These are phyloP conservation scores for Neoconidiobolus thromboides DNA, from an alignment of 371 early-diverging fungal genomes.

Conservation along the genomic window DNA sequence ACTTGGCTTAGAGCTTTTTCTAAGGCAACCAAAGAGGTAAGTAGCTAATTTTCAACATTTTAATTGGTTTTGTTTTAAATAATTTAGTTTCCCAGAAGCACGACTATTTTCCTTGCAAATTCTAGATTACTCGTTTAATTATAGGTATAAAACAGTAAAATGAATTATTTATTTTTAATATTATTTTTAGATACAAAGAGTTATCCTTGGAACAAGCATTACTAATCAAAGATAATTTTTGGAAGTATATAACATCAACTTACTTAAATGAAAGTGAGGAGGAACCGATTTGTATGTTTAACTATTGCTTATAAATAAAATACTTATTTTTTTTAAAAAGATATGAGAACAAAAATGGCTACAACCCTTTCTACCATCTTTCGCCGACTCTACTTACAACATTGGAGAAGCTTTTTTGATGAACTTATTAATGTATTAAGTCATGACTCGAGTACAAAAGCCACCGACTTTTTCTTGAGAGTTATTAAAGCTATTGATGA, in stretches of 20 bases:
- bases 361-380: slow-evolving; percentile 71
- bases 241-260: slow-evolving; percentile 33
- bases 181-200: neutral
- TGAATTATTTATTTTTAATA: neutral
- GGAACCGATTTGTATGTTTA: slow-evolving; percentile 5
- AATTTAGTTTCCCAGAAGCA: slow-evolving; percentile 45
- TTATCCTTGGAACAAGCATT: slow-evolving; percentile 29
- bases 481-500: slow-evolving; percentile 72
- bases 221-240: slow-evolving; percentile 46
- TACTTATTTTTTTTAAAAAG: slow-evolving; percentile 12
- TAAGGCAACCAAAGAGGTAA: slow-evolving; percentile 52
- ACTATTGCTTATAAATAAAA: neutral
- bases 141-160: slow-evolving; percentile 19
- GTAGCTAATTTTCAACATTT: slow-evolving; percentile 3
- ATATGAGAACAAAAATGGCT: slow-evolving; percentile 71
- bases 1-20: slow-evolving; percentile 58
- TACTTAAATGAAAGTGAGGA: slow-evolving; percentile 2
- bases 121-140: slow-evolving; percentile 50
- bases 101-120: slow-evolving; percentile 74
- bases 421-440: slow-evolving; percentile 51
- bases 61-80: neutral
- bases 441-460: slow-evolving; percentile 18
- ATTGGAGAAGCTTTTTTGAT: slow-evolving; percentile 75
- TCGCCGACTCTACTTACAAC: slow-evolving; percentile 54
- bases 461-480: slow-evolving; percentile 63